Percentiles rank a stretch among this genome's conserved stretches.
These are phyloP conservation scores for Erodium trifolium DNA, from an alignment of 441 rosid genomes.

Conservation along the genomic window DNA sequence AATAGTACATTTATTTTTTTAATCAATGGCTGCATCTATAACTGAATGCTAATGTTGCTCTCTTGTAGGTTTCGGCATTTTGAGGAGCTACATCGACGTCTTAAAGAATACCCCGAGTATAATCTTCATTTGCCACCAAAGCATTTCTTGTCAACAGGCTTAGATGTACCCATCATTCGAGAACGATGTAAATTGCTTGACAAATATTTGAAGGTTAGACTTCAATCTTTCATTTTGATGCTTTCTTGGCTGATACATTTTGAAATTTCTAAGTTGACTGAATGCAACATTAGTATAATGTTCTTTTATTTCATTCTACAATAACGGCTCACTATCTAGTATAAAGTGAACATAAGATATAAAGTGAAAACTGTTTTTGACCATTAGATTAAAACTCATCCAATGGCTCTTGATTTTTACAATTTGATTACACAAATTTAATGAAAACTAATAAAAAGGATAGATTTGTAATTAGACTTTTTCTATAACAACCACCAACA, in stretches of 20 bases:
- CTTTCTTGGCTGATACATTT: background rate
- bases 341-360: too few relatives aligned
- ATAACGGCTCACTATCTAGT: too few relatives aligned
- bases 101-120: conserved; percentile 82
- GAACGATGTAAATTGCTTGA: conserved; percentile 89
- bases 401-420: too few relatives aligned
- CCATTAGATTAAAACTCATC: too few relatives aligned
- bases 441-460: too few relatives aligned
- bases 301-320: background rate
- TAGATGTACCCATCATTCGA: conserved; percentile 71
- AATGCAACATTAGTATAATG: conserved; percentile 2
- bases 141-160: conserved; percentile 91
- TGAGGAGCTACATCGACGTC: conserved; percentile 97
- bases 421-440: too few relatives aligned
- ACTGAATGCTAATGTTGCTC: conserved; percentile 16
- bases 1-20: background rate
- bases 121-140: conserved; percentile 95
- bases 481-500: too few relatives aligned
- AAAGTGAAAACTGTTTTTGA: too few relatives aligned
- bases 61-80: conserved; percentile 84
- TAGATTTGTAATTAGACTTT: too few relatives aligned
- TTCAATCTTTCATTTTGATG: conserved; percentile 13
- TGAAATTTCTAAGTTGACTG: background rate
- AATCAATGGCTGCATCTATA: background rate
- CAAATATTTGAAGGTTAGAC: conserved; percentile 71